These are phyloP conservation scores for Bothriochloa decipiens DNA, from an alignment of 176 grass and related monocot genomes.

Conservation along the genomic window DNA sequence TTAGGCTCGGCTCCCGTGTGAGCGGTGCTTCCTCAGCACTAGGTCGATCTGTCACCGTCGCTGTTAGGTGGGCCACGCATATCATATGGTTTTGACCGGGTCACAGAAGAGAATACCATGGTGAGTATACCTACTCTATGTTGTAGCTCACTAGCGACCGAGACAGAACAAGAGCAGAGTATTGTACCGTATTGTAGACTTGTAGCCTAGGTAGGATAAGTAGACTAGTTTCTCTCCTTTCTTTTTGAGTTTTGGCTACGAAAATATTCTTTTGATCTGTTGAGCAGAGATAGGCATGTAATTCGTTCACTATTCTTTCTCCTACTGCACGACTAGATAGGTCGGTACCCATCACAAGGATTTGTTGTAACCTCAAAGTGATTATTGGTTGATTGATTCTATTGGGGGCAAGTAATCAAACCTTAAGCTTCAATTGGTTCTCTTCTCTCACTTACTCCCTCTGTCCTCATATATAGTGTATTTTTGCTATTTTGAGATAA, in stretches of 20 bases:
- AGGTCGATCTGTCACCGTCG: neutral
- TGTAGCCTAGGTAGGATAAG: neutral
- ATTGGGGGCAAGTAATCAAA: neutral
- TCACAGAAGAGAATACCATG: neutral
- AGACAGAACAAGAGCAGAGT: neutral
- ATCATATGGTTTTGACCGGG: neutral
- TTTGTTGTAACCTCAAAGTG: neutral
- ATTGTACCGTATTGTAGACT: neutral
- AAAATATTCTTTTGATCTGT: neutral
- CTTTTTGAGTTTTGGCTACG: neutral
- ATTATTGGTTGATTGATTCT: neutral
- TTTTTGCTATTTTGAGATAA: too few species aligned
- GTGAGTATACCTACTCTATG: neutral
- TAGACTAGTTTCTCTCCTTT: neutral
- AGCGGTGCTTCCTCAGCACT: neutral
- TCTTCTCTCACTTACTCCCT: too few species aligned
- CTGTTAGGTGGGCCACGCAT: neutral
- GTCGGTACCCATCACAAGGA: neutral
- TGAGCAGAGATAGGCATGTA: neutral
- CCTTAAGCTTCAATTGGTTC: neutral
- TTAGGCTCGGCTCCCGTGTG: neutral
- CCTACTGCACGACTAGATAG: neutral
- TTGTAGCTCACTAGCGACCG: neutral
- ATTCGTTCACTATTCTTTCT: neutral
- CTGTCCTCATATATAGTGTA: too few species aligned